Conservation (phyloP, 2,329 filamentous ascomycete species). For the Fusarium sp. region DNA sequence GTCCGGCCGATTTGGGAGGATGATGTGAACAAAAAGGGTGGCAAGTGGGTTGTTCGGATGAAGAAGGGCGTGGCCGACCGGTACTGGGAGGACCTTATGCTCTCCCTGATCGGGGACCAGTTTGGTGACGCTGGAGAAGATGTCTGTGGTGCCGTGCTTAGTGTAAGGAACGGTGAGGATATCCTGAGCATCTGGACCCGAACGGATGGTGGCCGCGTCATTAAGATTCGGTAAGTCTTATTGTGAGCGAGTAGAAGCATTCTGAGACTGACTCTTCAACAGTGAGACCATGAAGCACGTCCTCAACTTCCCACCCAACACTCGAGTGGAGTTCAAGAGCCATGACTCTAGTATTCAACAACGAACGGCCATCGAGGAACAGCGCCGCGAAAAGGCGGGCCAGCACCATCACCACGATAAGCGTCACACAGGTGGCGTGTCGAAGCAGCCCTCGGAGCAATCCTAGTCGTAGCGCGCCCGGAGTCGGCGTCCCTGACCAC, state of each 20-base stretch:
- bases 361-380: conserved; percentile 89
- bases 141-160: conserved; percentile 94
- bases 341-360: conserved; percentile 97
- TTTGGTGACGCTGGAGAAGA: conserved; percentile 94
- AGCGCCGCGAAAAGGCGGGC: conserved; percentile 83
- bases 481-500: neutral
- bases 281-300: conserved; percentile 96
- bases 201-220: conserved; percentile 90
- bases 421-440: conserved; percentile 47
- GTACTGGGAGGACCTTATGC: conserved; percentile 94
- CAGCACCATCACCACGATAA: conserved; percentile 60
- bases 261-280: conserved; percentile 36
- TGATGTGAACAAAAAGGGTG: conserved; percentile 93
- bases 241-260: neutral
- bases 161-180: conserved; percentile 94
- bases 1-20: conserved; percentile 99
- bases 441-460: conserved; percentile 52
- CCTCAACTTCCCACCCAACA: conserved; percentile 87
- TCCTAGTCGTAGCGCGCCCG: conserved; percentile 23
- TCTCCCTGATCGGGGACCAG: conserved; percentile 93
- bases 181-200: conserved; percentile 98
- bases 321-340: conserved; percentile 93
- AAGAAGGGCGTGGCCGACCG: conserved; percentile 98
- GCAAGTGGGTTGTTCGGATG: conserved; percentile 96
- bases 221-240: conserved; percentile 87